Evolutionary conservation across 2,329 filamentous ascomycete species (phyloP).

Genomic region (Xylaria arbuscula): DNA sequence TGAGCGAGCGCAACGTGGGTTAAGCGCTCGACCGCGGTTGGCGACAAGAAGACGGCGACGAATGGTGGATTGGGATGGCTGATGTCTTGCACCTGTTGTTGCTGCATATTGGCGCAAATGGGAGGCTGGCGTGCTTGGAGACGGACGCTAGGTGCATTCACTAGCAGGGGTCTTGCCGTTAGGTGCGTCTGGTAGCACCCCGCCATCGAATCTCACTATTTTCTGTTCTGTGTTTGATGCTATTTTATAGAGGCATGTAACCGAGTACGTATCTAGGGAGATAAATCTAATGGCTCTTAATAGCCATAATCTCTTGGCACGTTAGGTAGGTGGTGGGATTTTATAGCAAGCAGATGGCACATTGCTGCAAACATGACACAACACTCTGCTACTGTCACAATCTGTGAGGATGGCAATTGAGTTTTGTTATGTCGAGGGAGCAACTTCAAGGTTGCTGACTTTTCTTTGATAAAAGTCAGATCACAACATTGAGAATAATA

Average conservation of each 20-base stretch:
- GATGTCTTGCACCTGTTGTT: not conserved
- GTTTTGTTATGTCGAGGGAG: not conserved
- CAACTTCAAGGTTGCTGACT: not conserved
- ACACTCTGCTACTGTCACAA: not conserved
- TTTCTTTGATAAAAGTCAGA: not conserved
- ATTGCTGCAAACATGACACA: not conserved
- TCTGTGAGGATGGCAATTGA: not conserved
- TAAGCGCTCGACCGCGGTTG: conserved; percentile 7
- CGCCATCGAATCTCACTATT: not conserved
- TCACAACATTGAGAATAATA: conserved; percentile 22
- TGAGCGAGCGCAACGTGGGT: conserved; percentile 2
- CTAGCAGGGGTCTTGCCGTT: not conserved
- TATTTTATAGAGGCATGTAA: no score
- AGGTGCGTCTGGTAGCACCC: not conserved
- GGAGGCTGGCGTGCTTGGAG: conserved; percentile 9
- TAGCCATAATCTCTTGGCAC: no score
- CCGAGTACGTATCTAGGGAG: no score
- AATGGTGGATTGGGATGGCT: conserved; percentile 2
- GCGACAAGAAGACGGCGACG: conserved; percentile 15
- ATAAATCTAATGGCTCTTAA: no score
- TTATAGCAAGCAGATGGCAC: no score
- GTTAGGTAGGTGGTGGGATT: no score
- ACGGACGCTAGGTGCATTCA: not conserved
- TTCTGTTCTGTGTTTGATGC: not conserved
- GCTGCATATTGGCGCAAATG: conserved; percentile 22